These are phyloP conservation scores for Melampsora americana DNA, from an alignment of 1,284 basidiomycete species.

Conservation along the genomic window DNA sequence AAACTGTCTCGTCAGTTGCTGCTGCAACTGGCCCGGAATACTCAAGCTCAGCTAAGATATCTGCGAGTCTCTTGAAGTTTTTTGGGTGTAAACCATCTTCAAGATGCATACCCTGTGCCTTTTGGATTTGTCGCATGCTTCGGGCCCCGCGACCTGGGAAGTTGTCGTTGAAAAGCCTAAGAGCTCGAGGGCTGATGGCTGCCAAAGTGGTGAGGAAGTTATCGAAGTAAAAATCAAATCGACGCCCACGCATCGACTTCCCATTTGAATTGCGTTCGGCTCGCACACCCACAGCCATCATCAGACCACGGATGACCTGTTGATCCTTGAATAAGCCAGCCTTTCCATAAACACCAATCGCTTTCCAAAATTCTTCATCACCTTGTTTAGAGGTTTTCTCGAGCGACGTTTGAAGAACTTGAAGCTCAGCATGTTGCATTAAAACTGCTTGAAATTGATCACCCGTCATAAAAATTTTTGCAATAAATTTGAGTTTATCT, in stretches of 20 bases:
- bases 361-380: constrained; percentile 1
- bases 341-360: no score
- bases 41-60: neutral
- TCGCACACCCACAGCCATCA: no score
- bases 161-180: no score
- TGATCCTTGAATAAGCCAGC: no score
- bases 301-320: no score
- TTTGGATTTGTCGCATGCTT: neutral
- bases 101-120: constrained; percentile 5
- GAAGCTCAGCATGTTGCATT: neutral
- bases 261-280: constrained; percentile 9
- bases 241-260: no score
- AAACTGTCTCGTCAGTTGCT: constrained; percentile 15
- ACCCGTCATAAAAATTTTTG: constrained; percentile 1
- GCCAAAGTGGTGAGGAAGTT: constrained; percentile 29
- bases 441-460: constrained; percentile 13
- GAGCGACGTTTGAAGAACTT: neutral
- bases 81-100: constrained; percentile 3
- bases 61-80: constrained; percentile 13
- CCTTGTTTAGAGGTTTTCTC: constrained; percentile 2
- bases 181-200: no score
- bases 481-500: constrained; percentile 10
- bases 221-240: constrained; percentile 18
- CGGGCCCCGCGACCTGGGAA: neutral
- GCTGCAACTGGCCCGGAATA: constrained; percentile 11